Evolutionary conservation across 345 rosid genomes (phyloP), one percentile per base, ranked within the genome.

Genomic region (Hibiscus trionum): DNA sequence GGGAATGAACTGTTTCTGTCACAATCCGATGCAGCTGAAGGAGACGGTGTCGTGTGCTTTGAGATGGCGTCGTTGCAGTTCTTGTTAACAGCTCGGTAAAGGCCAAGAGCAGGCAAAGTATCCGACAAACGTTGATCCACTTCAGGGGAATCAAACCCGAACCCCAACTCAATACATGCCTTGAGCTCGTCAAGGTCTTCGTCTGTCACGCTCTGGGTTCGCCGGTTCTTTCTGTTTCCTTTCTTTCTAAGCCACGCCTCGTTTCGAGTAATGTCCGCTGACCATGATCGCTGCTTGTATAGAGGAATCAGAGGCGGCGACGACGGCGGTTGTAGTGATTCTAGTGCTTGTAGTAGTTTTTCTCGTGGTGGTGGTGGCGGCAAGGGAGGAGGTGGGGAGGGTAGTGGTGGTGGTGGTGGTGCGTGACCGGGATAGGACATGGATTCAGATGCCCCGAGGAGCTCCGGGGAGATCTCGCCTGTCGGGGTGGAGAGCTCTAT

Each of bases 161-260:
- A 94, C 2, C 96, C 98, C 39, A 94, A 79, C 33, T 94, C 97
- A 46, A 91, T 72, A 75, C 97, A 91, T 0, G 86, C 98, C 78
- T 90, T 91, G 55, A 94, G 98, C 75, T 94, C 97, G 69, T 90
- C 97, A n/a, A 94, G 86, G 66, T 94, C 98, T 31, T 91, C 98
- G 42, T 90, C 96, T 0, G 96, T 91, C 46, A 91, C 88, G 85
- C 96, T 94, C 82, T 88, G 91, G 72, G 87, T 88, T 2, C 86
- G 77, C 73, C 86, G 77, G 72, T 73, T 80, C 76, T 77, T 84
- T 50, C 75, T 67, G 64, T 68, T 82, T 3, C 90, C 90, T 29
- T 88, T 91, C 63, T 95, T 87, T 74, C 87, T 81, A 8, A 80
- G 83, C 98, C 98, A 94, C 4, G 91, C 96, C 82, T 91, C 97